Evolutionary conservation across 2,329 filamentous ascomycete species (phyloP).

Genomic region (Epichloe gansuensis): DNA sequence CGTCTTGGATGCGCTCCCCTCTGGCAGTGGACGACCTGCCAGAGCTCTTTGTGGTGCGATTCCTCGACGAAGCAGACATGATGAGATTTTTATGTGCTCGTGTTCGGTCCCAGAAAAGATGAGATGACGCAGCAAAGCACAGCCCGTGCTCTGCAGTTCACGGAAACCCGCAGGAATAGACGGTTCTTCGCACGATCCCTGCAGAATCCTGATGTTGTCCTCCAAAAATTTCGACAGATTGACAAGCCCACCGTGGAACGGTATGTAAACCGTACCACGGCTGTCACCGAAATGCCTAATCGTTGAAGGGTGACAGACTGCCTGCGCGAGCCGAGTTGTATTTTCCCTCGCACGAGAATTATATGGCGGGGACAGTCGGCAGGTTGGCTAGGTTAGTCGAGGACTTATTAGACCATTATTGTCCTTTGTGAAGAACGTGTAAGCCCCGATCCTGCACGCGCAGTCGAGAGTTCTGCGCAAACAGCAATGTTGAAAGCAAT

Average conservation of each 20-base stretch:
- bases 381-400: not conserved
- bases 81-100: constrained; percentile 25
- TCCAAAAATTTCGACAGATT: constrained; percentile 9
- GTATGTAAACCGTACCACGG: constrained; percentile 29
- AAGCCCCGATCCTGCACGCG: not conserved
- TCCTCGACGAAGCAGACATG: constrained; percentile 43
- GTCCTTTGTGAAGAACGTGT: not conserved
- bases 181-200: constrained; percentile 11
- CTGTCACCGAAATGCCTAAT: constrained; percentile 15
- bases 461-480: not conserved
- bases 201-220: constrained; percentile 9
- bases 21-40: constrained; percentile 39
- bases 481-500: not conserved
- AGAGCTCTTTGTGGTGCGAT: constrained; percentile 47
- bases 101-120: constrained; percentile 8
- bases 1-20: constrained; percentile 34
- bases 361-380: not conserved
- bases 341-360: constrained; percentile 5
- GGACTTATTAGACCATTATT: constrained; percentile 5
- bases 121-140: constrained; percentile 15
- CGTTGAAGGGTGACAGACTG: constrained; percentile 1
- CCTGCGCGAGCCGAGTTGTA: not conserved
- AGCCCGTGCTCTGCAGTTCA: not conserved
- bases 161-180: constrained; percentile 12
- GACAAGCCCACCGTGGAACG: constrained; percentile 22